Evolutionary conservation across 306 rosid genomes (phyloP).

Genomic region (Arachis stenosperma): DNA sequence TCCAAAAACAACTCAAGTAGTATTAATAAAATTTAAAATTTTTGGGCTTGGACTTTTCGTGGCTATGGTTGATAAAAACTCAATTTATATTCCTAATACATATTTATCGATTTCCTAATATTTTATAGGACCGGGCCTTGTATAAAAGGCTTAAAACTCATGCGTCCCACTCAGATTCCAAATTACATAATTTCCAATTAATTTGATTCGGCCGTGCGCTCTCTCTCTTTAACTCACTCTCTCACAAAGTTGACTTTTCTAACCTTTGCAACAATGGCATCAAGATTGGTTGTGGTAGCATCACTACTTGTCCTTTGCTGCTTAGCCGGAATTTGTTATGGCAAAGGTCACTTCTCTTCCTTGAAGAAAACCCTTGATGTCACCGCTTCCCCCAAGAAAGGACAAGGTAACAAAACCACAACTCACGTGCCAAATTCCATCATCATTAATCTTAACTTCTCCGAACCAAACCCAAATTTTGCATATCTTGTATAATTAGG

Average conservation of each 20-base stretch:
- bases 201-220: constrained; percentile 10
- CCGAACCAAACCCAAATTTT: too few species aligned
- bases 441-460: not conserved
- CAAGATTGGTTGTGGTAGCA: constrained; percentile 49
- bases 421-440: not conserved
- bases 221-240: not conserved
- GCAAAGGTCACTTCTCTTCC: constrained; percentile 56
- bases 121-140: not conserved
- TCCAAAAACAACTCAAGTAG: too few species aligned
- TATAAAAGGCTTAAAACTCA: constrained; percentile 35
- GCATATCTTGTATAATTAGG: too few species aligned
- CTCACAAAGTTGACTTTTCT: constrained; percentile 27
- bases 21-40: not conserved
- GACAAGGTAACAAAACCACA: constrained; percentile 56
- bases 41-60: constrained; percentile 38
- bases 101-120: not conserved
- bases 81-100: not conserved
- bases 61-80: not conserved
- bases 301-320: constrained; percentile 60
- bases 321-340: constrained; percentile 58
- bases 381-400: constrained; percentile 67
- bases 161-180: constrained; percentile 35
- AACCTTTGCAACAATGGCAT: constrained; percentile 52
- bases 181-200: constrained; percentile 6
- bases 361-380: constrained; percentile 58